These are phyloP conservation scores for Peltaster fructicola DNA, from an alignment of 2,329 filamentous ascomycete species.

Conservation along the genomic window DNA sequence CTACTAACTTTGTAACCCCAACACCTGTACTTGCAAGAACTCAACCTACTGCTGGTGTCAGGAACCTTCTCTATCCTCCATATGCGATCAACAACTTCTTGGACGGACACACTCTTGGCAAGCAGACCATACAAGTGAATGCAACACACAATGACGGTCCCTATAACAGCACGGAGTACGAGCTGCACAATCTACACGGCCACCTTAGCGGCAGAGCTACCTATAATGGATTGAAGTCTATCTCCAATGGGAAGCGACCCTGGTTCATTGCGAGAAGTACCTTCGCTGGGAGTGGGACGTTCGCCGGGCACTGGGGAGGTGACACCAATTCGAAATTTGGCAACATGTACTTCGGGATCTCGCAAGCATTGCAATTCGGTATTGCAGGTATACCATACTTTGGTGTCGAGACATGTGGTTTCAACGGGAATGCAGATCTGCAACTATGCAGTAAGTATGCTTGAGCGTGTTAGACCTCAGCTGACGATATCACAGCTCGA, in stretches of 20 bases:
- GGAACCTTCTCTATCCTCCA: slow-evolving; percentile 10
- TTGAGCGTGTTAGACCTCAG: no score
- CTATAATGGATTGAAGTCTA: slow-evolving; percentile 22
- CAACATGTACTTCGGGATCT: slow-evolving; percentile 11
- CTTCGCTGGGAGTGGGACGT: slow-evolving; percentile 56
- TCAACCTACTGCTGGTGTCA: slow-evolving; percentile 8
- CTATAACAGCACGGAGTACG: slow-evolving; percentile 12
- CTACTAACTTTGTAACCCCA: slow-evolving; percentile 5
- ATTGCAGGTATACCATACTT: slow-evolving; percentile 12
- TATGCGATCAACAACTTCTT: slow-evolving; percentile 12
- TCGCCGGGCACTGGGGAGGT: slow-evolving; percentile 48
- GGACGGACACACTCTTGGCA: slow-evolving; percentile 9
- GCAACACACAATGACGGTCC: slow-evolving; percentile 11
- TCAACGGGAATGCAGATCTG: slow-evolving; percentile 9
- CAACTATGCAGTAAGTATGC: slow-evolving; percentile 10
- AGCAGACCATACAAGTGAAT: slow-evolving; percentile 8
- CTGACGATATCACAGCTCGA: no score
- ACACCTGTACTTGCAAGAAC: slow-evolving; percentile 7
- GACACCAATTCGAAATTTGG: slow-evolving; percentile 7
- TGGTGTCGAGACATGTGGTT: slow-evolving; percentile 11
- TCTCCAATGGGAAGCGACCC: slow-evolving; percentile 49
- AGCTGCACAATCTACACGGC: slow-evolving; percentile 11
- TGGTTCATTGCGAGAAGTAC: slow-evolving; percentile 70
- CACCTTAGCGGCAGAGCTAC: slow-evolving; percentile 8
- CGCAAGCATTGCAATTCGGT: slow-evolving; percentile 9